Base-by-base conservation (phyloP, 2,329 filamentous ascomycete species). In the Alternaria alternata region DNA sequence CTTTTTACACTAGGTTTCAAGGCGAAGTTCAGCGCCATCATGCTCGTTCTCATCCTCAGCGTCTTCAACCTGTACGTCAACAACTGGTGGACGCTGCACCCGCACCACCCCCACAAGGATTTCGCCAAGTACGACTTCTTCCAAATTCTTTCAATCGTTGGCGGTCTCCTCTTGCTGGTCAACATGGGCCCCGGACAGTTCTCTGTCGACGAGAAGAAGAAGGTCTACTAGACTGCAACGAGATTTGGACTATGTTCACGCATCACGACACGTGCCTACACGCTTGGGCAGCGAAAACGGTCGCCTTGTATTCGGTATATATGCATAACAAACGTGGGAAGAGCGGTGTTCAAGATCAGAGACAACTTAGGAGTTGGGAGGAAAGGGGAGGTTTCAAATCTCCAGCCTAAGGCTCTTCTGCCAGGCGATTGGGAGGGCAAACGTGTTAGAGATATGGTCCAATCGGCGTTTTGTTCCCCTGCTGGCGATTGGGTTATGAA, bases 71-170 rank as follows among this genome's bases (percentile, higher is more conserved):
- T 99, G 46, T 81, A 98, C 67, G 95, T 98, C 73, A 99, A 99
- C 89, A 99, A 98, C 88, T 99, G 97, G 86, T 99, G 95, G 95
- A 98, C 94, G 91, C 92, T 99, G 69, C 94, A 98, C 84, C 91
- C 94, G 70, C 92, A 96, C 84, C 95, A 99, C 85, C 95, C 95
- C 49, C 94, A 98, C 87, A 98, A 98, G 88, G 95, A 99, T 82
- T 99, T 99, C 78, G 95, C 95, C 85, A 99, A 99, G 84, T 99
- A 99, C 87, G 95, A 99, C 81, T 99, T 99, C 86, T 99, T 99
- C 89, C 95, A 99, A 85, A 97, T 98, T 73, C 86, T 99, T 56
- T 99, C 95, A 53, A 99, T 99, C 78, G 94, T 98, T 68, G 95
- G 95, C 67, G 95, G 95, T 80, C 91, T 99, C 59, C 87, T 99